Evolutionary conservation across 2,329 filamentous ascomycete species (phyloP).

Genomic region (Setomelanomma holmii): DNA sequence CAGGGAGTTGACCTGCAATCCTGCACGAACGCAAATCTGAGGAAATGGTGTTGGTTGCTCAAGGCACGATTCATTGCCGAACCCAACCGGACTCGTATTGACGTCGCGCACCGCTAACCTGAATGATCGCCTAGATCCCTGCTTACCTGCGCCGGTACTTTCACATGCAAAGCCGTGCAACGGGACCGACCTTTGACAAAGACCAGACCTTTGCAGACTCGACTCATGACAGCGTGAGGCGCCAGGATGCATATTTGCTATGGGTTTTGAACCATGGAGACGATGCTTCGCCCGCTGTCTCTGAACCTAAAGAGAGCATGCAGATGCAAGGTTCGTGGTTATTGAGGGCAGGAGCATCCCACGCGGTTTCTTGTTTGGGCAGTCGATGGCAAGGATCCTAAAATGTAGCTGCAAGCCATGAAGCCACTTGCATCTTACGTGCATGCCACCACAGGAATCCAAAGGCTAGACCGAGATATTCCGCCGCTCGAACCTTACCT

Average conservation of each 20-base stretch:
- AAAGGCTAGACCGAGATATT: constrained; percentile 30
- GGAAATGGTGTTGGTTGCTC: constrained; percentile 15
- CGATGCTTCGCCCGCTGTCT: too few species aligned
- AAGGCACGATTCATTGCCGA: constrained; percentile 14
- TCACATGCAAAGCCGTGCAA: constrained; percentile 1
- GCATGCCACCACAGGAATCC: constrained; percentile 27
- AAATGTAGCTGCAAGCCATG: constrained; percentile 25
- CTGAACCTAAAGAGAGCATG: neutral
- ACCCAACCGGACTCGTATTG: neutral
- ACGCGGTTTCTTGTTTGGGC: constrained; percentile 28
- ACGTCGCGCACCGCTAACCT: neutral
- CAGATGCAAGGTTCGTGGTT: constrained; percentile 1
- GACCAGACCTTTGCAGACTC: too few species aligned
- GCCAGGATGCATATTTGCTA: too few species aligned
- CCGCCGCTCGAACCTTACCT: constrained; percentile 20
- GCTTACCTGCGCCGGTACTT: neutral
- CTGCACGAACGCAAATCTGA: too few species aligned
- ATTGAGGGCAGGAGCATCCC: constrained; percentile 12
- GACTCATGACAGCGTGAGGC: too few species aligned
- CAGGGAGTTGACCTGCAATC: too few species aligned
- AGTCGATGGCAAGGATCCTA: constrained; percentile 23
- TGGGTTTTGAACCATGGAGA: too few species aligned
- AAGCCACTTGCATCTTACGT: constrained; percentile 36
- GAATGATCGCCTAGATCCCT: neutral
- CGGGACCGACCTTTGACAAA: neutral